Base-by-base conservation (phyloP, 306 rosid genomes). In the Clitoria ternatea region DNA sequence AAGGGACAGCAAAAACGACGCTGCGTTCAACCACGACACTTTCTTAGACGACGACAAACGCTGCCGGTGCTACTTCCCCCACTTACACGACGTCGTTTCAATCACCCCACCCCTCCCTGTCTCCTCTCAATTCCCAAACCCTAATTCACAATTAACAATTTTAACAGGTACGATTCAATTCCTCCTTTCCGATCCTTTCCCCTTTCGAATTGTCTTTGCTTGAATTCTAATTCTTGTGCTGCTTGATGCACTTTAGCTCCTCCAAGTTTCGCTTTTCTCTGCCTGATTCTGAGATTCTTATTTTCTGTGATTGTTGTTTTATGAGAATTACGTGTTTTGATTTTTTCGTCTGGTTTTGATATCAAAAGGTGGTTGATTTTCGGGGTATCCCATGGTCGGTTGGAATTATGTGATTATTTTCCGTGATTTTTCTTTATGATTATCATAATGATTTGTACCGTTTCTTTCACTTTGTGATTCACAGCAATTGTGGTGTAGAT, bases 11-110 rank as follows among this genome's bases (percentile, higher is more conserved):
- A 53, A 44, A 70, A 75, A 75, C 75, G 77, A 79, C 79, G 53
- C 56, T 9, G 72, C 24, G 67, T 10, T 10, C 8, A 47, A 7
- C 47, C 29, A 13, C 32, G 23, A 49, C 60, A 15, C 55, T 54
- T 67, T 76, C 79, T 19, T 18, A 62, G 52, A 67, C 66, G 75
- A 76, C 88, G 74, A 40, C 79, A 56, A 62, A 42, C 68, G 23
- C 69, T 61, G 72, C 55, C 74, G 26, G 50, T 47, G 73, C 61
- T 9, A 23, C 6, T 33, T n/a, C n/a, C 54, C 50, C 67, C 12
- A 2, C 53, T 0, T 29, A 10, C n/a, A 69, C 76, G 43, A 27
- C 82, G 23, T 48, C 26, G 48, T 66, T 48, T 62, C 23, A 9
- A 49, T 74, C 75, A 20, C 76, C 32, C 15, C 19, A 11, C 14